phyloP scores from a whole-genome alignment of 78 protist genomes.

The Guillardia theta region DNA sequence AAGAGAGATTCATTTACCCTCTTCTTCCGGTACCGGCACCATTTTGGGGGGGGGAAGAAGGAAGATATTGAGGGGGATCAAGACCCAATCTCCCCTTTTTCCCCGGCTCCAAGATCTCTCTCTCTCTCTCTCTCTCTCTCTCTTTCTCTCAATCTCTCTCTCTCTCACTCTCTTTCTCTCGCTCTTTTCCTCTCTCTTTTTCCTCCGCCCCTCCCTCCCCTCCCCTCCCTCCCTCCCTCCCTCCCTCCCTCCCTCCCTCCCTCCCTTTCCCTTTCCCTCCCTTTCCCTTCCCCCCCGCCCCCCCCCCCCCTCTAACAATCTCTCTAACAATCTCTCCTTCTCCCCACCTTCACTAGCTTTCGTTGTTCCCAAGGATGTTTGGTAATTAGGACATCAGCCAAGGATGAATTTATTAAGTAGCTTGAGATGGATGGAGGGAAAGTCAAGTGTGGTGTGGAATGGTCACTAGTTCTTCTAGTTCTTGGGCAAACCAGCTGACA shows the following conservation, averaged over 20 bases:
- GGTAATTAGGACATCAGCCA: not conserved
- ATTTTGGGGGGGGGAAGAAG: too few relatives aligned
- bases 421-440: too few relatives aligned
- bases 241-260: not conserved
- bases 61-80: too few relatives aligned
- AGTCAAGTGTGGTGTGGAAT: not conserved
- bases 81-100: too few relatives aligned
- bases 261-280: not conserved
- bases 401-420: too few relatives aligned
- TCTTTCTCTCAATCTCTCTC: not conserved
- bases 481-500: not conserved
- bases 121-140: not conserved
- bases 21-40: too few relatives aligned
- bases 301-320: not conserved
- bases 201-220: not conserved
- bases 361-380: not conserved
- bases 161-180: not conserved
- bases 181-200: not conserved
- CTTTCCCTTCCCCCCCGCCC: not conserved
- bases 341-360: not conserved
- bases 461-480: not conserved
- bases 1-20: too few relatives aligned
- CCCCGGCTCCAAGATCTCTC: too few relatives aligned
- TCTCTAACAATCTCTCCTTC: not conserved
- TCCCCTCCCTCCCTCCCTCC: not conserved